Conservation (phyloP, 495 filamentous ascomycete species). For the Tuber magnatum region DNA sequence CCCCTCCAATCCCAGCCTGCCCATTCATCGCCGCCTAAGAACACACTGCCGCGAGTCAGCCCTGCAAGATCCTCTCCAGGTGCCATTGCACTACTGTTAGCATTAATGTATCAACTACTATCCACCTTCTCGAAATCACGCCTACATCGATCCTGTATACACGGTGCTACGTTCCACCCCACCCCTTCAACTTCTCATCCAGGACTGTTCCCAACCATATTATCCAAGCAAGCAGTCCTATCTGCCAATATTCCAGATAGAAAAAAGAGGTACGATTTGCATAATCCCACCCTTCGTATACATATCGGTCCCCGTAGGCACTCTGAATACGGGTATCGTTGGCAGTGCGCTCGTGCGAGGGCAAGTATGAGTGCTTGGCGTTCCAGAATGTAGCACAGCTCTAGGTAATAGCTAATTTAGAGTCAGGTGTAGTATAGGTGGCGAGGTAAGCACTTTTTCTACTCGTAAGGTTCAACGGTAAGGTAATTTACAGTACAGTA, state of each 20-base stretch:
- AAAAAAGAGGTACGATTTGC: neutral
- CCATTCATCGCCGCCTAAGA: neutral
- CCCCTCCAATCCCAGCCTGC: neutral
- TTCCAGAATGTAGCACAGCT: neutral
- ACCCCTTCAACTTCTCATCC: neutral
- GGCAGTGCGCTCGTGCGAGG: too few relatives aligned
- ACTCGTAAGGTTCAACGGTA: too few relatives aligned
- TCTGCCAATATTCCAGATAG: too few relatives aligned
- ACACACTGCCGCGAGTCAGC: neutral
- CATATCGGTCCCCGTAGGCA: neutral
- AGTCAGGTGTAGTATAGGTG: too few relatives aligned
- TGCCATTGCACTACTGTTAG: neutral
- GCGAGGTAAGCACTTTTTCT: too few relatives aligned
- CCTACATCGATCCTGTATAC: neutral
- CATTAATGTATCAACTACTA: neutral
- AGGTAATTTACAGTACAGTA: too few relatives aligned
- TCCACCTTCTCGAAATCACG: neutral
- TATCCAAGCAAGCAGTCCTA: too few relatives aligned
- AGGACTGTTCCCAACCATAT: neutral
- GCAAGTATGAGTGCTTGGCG: neutral
- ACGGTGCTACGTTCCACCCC: neutral
- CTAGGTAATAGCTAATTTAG: too few relatives aligned
- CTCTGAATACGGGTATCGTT: neutral
- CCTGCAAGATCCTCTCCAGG: neutral
- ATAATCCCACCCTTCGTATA: neutral